Evolutionary conservation across 1,139 yeast species (phyloP).

Genomic region (Yarrowia galli): DNA sequence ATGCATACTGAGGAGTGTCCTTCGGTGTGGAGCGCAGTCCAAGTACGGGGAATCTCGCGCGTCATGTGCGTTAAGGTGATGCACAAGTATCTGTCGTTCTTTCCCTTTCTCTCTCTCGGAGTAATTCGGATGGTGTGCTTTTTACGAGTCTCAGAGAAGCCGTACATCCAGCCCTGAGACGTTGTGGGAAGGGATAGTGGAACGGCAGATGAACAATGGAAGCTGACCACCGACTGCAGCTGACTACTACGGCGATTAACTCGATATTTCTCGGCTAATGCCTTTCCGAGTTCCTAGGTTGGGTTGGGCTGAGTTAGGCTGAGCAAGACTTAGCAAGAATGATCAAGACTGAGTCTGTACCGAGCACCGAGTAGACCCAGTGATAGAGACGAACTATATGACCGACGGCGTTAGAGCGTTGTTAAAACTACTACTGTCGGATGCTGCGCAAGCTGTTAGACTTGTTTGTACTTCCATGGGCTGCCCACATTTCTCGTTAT

Average conservation of each 20-base stretch:
- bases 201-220: too few relatives aligned
- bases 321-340: too few relatives aligned
- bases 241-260: too few relatives aligned
- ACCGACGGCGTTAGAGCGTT: too few relatives aligned
- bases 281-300: not conserved
- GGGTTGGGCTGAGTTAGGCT: too few relatives aligned
- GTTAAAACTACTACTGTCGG: too few relatives aligned
- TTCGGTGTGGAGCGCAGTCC: not conserved
- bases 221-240: too few relatives aligned
- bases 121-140: not conserved
- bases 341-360: not conserved
- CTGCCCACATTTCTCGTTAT: not conserved
- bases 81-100: not conserved
- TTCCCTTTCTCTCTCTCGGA: not conserved
- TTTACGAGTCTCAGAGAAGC: not conserved
- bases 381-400: not conserved
- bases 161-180: conserved; percentile 14
- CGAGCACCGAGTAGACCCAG: conserved; percentile 3
- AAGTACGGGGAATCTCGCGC: not conserved
- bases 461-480: not conserved
- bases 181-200: not conserved
- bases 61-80: conserved; percentile 11
- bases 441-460: too few relatives aligned
- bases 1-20: not conserved
- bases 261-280: too few relatives aligned